Conservation (phyloP, 768 basidiomycete genomes). For the Crepidotus variabilis region DNA sequence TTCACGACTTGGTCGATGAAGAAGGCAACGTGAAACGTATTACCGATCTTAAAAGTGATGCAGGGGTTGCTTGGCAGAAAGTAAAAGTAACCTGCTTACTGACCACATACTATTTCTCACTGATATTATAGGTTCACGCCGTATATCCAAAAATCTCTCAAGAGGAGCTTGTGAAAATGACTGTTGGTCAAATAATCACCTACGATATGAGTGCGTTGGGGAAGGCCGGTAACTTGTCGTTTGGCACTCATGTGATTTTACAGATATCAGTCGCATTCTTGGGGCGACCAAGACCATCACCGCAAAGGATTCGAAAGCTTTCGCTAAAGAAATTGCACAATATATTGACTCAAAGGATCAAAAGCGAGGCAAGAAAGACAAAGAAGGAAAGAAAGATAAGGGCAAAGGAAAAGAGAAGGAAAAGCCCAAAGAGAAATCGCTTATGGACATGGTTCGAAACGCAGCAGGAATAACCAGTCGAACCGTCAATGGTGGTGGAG, state of each 20-base stretch:
- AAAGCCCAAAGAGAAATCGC: constrained; percentile 32
- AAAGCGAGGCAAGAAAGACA: constrained; percentile 44
- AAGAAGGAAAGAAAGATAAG: constrained; percentile 33
- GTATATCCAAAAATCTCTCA: constrained; percentile 52
- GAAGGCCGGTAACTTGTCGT: background rate
- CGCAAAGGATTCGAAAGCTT: constrained; percentile 46
- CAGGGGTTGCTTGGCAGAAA: constrained; percentile 61
- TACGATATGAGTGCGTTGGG: constrained; percentile 38
- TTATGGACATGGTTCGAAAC: constrained; percentile 29
- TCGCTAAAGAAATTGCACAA: constrained; percentile 52
- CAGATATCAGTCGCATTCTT: constrained; percentile 43
- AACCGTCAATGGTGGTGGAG: background rate
- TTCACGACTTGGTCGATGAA: constrained; percentile 57
- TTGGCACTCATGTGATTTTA: constrained; percentile 1
- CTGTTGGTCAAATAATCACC: constrained; percentile 46
- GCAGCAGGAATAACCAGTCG: constrained; percentile 16
- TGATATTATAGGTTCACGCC: constrained; percentile 45
- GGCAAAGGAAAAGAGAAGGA: constrained; percentile 30
- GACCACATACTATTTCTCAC: background rate
- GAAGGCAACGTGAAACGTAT: constrained; percentile 50
- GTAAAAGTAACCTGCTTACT: constrained; percentile 19
- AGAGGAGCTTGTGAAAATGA: constrained; percentile 46
- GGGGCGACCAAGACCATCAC: constrained; percentile 51
- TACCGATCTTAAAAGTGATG: constrained; percentile 54
- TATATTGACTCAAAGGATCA: constrained; percentile 67